phyloP scores from a whole-genome alignment of 257 asterid species.

The Solanum sparsipilum region DNA sequence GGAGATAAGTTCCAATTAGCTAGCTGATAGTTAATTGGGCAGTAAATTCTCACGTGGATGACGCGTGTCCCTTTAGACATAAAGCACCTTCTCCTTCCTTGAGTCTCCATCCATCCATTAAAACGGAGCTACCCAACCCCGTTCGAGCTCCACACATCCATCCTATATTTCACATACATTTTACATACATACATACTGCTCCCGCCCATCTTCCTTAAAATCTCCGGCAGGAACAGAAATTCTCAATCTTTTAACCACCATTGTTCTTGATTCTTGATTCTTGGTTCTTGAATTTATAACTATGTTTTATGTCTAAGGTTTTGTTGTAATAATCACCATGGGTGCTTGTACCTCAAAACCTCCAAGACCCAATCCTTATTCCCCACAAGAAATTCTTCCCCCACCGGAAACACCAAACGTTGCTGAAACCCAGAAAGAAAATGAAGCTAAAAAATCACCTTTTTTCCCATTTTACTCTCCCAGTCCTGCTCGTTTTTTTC shows the following conservation, averaged over 20 bases:
- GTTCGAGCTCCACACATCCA: neutral
- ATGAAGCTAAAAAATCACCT: slow-evolving; percentile 9
- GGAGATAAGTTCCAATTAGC: neutral
- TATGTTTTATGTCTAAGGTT: neutral
- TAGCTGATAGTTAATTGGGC: neutral
- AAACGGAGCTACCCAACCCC: neutral
- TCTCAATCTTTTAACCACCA: neutral
- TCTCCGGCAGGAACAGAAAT: neutral
- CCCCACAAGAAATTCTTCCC: slow-evolving; percentile 7
- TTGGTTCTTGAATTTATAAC: neutral
- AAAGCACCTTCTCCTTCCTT: neutral
- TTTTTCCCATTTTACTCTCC: slow-evolving; percentile 23
- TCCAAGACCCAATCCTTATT: slow-evolving; percentile 44
- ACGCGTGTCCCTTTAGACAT: neutral
- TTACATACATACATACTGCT: neutral
- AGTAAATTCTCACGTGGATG: neutral
- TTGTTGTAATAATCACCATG: slow-evolving; percentile 13
- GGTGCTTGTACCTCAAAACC: slow-evolving; percentile 54
- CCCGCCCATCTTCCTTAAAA: neutral
- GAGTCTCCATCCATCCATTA: neutral
- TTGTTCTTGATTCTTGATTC: neutral
- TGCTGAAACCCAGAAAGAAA: neutral
- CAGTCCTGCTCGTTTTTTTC: slow-evolving; percentile 17
- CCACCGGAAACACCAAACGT: slow-evolving; percentile 9
- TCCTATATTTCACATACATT: neutral